Evolutionary conservation across 805 yeast species (phyloP).

Genomic region (Wickerhamiella allomyrinae): DNA sequence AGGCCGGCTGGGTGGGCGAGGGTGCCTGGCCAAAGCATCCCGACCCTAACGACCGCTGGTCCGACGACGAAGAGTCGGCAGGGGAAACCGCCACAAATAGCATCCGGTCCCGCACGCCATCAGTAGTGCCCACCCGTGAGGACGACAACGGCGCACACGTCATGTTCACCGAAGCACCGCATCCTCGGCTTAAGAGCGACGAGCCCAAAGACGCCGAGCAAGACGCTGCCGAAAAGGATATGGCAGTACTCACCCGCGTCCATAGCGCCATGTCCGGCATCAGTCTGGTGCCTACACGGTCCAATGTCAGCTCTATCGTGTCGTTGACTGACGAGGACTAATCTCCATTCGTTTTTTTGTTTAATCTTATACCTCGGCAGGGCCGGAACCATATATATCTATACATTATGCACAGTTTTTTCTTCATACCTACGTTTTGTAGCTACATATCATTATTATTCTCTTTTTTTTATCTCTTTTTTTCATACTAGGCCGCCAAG

Average conservation of each 20-base stretch:
- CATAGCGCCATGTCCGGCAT: constrained; percentile 10
- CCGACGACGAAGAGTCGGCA: constrained; percentile 11
- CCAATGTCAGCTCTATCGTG: constrained; percentile 15
- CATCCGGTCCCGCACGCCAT: not conserved
- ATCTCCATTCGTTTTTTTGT: no score
- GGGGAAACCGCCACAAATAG: not conserved
- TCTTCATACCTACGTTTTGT: no score
- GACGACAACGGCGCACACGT: constrained; percentile 8
- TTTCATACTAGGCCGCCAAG: no score
- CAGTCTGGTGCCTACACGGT: constrained; percentile 15
- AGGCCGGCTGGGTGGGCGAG: constrained; percentile 73
- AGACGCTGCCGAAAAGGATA: not conserved
- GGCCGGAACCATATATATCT: no score
- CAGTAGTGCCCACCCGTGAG: not conserved
- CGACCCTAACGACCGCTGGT: constrained; percentile 16
- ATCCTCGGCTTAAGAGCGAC: constrained; percentile 8
- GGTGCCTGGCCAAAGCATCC: constrained; percentile 43
- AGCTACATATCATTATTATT: no score
- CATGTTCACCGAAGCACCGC: constrained; percentile 13
- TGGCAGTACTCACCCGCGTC: constrained; percentile 14
- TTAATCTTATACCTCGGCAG: no score
- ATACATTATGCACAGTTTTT: no score
- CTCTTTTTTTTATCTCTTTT: no score
- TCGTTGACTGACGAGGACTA: constrained; percentile 18
- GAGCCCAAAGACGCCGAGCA: constrained; percentile 1